Base-by-base conservation (phyloP, 805 yeast species). In the Schwanniomyces occidentalis region DNA sequence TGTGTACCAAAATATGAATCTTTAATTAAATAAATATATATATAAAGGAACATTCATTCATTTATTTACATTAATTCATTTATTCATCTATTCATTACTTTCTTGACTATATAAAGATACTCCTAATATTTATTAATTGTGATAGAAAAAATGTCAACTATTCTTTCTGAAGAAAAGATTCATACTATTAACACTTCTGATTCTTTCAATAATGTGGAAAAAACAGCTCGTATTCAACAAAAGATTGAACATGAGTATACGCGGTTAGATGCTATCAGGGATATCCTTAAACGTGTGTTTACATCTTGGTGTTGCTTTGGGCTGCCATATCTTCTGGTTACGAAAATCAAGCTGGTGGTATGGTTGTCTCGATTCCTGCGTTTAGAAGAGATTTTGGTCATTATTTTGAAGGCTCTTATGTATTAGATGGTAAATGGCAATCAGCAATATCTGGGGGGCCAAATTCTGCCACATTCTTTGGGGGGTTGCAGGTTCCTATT, bases 201-300 rank as follows among this genome's bases (percentile, higher is more conserved):
- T 4, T 14, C 19, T 9, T 20, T 30, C 8, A 26, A 30, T 1
- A 25, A 31, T 16, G 19, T 45, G 8, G 44, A 42, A 21, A 42
- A 40, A 24, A 16, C 30, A 4, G 45, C 46, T 6, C 34, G 42
- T 16, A 34, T 35, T 9, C 49, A 45, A 20, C 49, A 45, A 30
- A 27, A 40, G 12, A 35, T 34, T 9, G 56, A 51, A 28, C 53
- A 51, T 20, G 34, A 33, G 10, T 32, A 46, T 28, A 38, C 40
- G 9, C 28, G 23, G 18, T 18, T 12, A 17, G 26, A 33, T n/a
- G 41, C 41, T 9, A 22, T 30, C 4, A 37, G 22, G 30, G 24
- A 2, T 32, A 28, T 15, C 29, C 24, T 24, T 17, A 20, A 10
- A 15, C n/a, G 6, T 16, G 8, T 16, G 10, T 23, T 12, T 32